Evolutionary conservation across 352 stramenopile genomes (phyloP), one percentile per base, ranked within the genome.

Genomic region (Phytopythium sindhum): DNA sequence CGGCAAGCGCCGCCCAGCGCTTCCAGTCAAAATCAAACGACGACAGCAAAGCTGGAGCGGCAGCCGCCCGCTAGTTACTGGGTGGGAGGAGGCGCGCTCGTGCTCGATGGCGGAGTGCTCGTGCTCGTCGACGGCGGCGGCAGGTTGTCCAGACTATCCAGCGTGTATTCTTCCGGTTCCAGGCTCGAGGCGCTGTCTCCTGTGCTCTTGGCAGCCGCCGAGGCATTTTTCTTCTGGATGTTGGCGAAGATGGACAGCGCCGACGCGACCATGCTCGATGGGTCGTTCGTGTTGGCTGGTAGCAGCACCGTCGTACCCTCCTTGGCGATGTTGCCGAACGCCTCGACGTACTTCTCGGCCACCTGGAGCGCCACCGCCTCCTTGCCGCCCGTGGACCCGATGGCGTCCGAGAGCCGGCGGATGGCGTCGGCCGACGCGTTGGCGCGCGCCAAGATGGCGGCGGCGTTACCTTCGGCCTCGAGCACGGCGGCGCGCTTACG

Each of bases 291-390:
- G 69, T 93, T 96, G 24, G 88, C 69, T 2, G 88, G 88, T 33
- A 96, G 68, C 45, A 96, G 70, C 70, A 96, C 76, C 0, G 88
- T 97, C 61, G 89, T 97, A 71, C 80, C 81, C 60, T 96, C 90
- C 75, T 97, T 96, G 26, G 90, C 90, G 55, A 97, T 85, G 57
- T 96, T 90, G 42, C 82, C 81, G 67, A 97, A 97, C n/a, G 87
- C 90, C 19, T 95, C 84, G 42, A 97, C 84, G 75, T 97, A 97
- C 74, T 97, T 95, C 71, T 97, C 90, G 1, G 90, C 90, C 41
- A 97, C 74, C 60, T 95, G 86, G 2, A 97, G 84, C 64, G 85
- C 75, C 28, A 96, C 88, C 0, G 88, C 90, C 35, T 97, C 85
- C 39, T 78, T 73, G 15, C 90, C 90, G 42, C 90, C 89, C 3